Evolutionary conservation across 108 stramenopile species (phyloP), one percentile per base, ranked within the genome.

Genomic region (Seminavis robusta): DNA sequence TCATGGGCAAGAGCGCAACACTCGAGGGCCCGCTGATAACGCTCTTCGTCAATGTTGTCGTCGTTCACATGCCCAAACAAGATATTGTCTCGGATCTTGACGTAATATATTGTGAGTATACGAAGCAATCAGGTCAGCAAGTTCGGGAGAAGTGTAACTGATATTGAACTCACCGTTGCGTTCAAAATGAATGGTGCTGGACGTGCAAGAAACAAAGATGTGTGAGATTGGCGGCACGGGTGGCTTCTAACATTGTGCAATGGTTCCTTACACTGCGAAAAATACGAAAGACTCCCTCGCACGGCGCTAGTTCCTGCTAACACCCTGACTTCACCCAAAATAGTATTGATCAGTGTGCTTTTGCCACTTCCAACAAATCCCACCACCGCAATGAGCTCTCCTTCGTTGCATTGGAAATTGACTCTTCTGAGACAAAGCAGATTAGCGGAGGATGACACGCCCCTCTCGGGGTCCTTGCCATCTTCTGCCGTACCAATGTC

Each of bases 121-220:
- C n/a, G n/a, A n/a, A n/a, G n/a, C n/a, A n/a, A n/a, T n/a, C n/a
- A n/a, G n/a, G n/a, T n/a, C n/a, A n/a, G n/a, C n/a, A n/a, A n/a
- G n/a, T n/a, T n/a, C n/a, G n/a, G n/a, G n/a, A n/a, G n/a, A n/a
- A n/a, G n/a, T n/a, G n/a, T n/a, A 2, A n/a, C n/a, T n/a, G n/a
- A n/a, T n/a, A n/a, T n/a, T n/a, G n/a, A n/a, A n/a, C n/a, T n/a
- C n/a, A 98, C 60, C 2, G 95, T 88, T 17, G 85, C 97, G 74
- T 98, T 99, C 56, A 94, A 54, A 30, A 99, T 97, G 66, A 96
- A 99, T 9, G 98, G 83, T 2, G 59, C 79, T 66, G n/a, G n/a
- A n/a, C n/a, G n/a, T n/a, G n/a, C n/a, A n/a, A n/a, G n/a, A n/a
- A n/a, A n/a, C n/a, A n/a, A n/a, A n/a, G n/a, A n/a, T n/a, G n/a